Evolutionary conservation across 352 stramenopile species (phyloP).

Genomic region (Phytophthora sp.): DNA sequence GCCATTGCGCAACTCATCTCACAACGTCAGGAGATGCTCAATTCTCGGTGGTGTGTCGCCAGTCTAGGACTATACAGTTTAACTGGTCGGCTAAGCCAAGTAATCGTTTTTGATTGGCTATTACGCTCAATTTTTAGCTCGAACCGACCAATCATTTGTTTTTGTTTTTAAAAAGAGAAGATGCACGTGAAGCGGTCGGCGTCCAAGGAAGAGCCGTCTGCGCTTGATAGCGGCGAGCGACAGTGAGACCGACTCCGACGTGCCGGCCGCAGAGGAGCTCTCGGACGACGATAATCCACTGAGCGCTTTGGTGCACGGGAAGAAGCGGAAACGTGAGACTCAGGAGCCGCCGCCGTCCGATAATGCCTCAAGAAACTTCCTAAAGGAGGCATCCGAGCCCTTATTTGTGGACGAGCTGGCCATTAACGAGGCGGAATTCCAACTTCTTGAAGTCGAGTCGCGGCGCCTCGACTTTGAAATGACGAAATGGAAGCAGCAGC

Average conservation of each 20-base stretch:
- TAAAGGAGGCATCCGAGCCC: background rate
- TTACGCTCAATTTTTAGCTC: background rate
- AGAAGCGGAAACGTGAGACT: constrained; percentile 22
- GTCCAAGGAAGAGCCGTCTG: constrained; percentile 1
- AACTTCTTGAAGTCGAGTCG: constrained; percentile 28
- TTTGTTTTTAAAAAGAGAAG: background rate
- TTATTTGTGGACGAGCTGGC: background rate
- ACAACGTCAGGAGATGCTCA: constrained; percentile 26
- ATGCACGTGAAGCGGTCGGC: constrained; percentile 21
- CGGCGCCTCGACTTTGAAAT: constrained; percentile 34
- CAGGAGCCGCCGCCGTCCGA: background rate
- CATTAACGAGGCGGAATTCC: constrained; percentile 13
- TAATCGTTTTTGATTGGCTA: constrained; percentile 3
- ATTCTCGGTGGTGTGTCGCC: background rate
- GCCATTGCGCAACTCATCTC: constrained; percentile 35
- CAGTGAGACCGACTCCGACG: constrained; percentile 9
- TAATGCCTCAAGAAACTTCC: background rate
- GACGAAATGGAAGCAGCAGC: constrained; percentile 38
- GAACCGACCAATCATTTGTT: constrained; percentile 1
- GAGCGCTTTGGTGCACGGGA: background rate
- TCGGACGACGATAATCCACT: background rate
- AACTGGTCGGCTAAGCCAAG: background rate
- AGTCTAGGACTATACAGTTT: too few relatives aligned
- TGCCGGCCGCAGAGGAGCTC: background rate
- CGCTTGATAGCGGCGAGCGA: constrained; percentile 1